These are phyloP conservation scores for Urtica urens DNA, from an alignment of 306 rosid species.

Conservation along the genomic window DNA sequence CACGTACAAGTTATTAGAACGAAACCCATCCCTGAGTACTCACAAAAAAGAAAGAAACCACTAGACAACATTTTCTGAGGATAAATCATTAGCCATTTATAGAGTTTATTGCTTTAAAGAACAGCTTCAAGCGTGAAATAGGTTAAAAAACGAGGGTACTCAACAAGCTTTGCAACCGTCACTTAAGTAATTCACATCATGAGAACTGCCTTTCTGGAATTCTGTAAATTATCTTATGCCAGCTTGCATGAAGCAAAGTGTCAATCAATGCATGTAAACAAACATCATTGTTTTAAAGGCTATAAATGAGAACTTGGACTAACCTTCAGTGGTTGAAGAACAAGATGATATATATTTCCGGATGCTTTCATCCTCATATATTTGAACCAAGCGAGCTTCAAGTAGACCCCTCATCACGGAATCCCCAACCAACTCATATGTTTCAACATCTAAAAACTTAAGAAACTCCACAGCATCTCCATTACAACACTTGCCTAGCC, in stretches of 20 bases:
- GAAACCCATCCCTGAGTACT: too few species aligned
- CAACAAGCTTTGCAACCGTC: too few species aligned
- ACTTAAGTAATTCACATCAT: too few species aligned
- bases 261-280: neutral
- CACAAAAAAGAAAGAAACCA: too few species aligned
- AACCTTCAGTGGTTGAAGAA: conserved; percentile 39
- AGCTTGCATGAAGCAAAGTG: neutral
- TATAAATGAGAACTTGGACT: neutral
- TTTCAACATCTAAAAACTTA: conserved; percentile 93
- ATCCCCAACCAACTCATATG: conserved; percentile 82
- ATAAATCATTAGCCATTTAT: too few species aligned
- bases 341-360: conserved; percentile 34
- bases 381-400: conserved; percentile 49
- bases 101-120: too few species aligned
- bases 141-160: too few species aligned
- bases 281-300: neutral
- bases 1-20: too few species aligned
- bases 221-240: too few species aligned
- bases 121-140: too few species aligned
- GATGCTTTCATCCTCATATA: conserved; percentile 45
- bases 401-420: conserved; percentile 65
- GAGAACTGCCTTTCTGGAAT: too few species aligned
- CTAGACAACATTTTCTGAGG: too few species aligned
- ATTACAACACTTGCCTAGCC: conserved; percentile 69
- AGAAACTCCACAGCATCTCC: conserved; percentile 60